Base-by-base conservation (phyloP, 1,139 yeast species). In the Candida anutae region DNA sequence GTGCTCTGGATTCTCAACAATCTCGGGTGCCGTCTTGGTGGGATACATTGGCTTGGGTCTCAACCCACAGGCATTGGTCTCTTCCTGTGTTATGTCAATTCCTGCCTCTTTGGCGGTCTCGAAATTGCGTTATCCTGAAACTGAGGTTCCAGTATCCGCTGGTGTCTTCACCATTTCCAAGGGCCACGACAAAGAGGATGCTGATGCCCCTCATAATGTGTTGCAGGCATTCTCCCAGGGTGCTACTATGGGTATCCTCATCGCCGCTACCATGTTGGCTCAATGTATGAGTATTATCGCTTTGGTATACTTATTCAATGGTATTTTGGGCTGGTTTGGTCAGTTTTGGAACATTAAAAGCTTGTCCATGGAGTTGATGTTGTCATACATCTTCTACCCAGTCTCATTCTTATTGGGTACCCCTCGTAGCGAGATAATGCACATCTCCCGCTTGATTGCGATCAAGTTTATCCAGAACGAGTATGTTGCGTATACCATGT, bases 81-180 rank as follows among this genome's bases (percentile, higher is more conserved):
- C 79, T 13, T 71, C 80, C 16, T 76, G 82, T 62, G 78, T 76
- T 35, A 76, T 76, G 83, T 74, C 81, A 2, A 75, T 76, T 46
- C 83, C 83, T 5, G 78, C 79, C 17, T 70, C 80, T 6, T 56
- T 76, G 35, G 79, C 81, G 6, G 70, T 74, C 15, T 73, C 82
- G 12, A 75, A 75, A 46, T 58, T 76, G 39, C 64, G 82, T 49
- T 61, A 55, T 40, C 83, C 83, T 11, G 83, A 76, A 46, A 64
- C 72, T 13, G 81, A 76, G 40, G 64, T 58, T 34, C 65, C 81
- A 2, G 42, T 74, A 23, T 66, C 81, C 15, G 51, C 62, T 31
- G 77, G 78, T 26, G 56, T 55, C 30, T 62, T 69, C 21, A 28
- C 28, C 11, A 27, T 39, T 16, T 32, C 38, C 12, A 36, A 34